phyloP scores from a whole-genome alignment of 2,329 filamentous ascomycete species.

The Geosmithia putterillii region DNA sequence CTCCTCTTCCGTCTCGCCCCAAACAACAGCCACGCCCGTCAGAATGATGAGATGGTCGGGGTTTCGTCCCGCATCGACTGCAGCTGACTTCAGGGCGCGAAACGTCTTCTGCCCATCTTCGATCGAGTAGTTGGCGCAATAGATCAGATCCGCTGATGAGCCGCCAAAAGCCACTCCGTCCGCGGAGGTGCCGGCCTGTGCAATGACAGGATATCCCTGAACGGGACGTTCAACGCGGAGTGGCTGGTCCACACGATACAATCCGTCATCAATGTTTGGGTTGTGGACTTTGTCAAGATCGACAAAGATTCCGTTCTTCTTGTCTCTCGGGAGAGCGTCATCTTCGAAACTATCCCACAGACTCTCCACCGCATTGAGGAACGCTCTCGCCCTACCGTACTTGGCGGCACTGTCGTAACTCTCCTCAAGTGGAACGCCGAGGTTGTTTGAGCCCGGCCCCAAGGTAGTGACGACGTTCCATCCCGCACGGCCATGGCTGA shows the following conservation, averaged over 20 bases:
- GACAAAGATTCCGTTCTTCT: constrained; percentile 32
- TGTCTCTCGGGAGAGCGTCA: constrained; percentile 37
- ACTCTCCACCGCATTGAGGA: constrained; percentile 39
- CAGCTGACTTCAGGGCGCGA: constrained; percentile 35
- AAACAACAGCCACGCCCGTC: constrained; percentile 35
- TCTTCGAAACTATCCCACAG: constrained; percentile 43
- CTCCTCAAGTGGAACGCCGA: constrained; percentile 16
- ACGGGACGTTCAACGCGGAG: constrained; percentile 39
- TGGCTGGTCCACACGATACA: constrained; percentile 26
- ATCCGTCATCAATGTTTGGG: constrained; percentile 13
- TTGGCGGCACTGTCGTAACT: constrained; percentile 2
- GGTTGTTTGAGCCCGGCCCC: constrained; percentile 40
- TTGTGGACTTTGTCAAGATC: constrained; percentile 38
- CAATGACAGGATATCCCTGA: constrained; percentile 43
- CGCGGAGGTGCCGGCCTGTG: constrained; percentile 40
- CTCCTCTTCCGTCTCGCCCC: constrained; percentile 35
- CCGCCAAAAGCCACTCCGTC: constrained; percentile 36
- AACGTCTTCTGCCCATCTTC: constrained; percentile 33
- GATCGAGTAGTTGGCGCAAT: constrained; percentile 34
- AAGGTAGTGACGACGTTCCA: constrained; percentile 44
- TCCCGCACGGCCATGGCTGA: constrained; percentile 22
- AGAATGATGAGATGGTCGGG: constrained; percentile 35
- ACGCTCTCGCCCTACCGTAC: constrained; percentile 38
- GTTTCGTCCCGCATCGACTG: constrained; percentile 28
- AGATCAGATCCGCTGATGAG: constrained; percentile 40